Conservation (phyloP, 129 eudicot genomes). For the Tagetes patula region DNA sequence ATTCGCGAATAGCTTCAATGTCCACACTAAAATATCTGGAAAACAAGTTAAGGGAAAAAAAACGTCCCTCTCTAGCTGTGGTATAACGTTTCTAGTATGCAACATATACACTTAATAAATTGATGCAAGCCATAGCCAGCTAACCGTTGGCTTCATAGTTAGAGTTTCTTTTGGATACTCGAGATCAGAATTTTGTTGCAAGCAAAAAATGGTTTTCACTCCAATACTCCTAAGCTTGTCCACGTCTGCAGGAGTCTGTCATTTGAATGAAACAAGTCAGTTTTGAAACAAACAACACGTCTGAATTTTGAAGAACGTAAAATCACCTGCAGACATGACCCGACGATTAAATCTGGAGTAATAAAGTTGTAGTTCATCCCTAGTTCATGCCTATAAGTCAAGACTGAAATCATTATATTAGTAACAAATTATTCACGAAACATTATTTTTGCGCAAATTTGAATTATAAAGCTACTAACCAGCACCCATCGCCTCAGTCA, state of each 20-base stretch:
- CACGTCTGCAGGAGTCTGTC: constrained; percentile 84
- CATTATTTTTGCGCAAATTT: not conserved
- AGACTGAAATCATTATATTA: constrained; percentile 43
- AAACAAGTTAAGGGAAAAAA: constrained; percentile 47
- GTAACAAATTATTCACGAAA: constrained; percentile 8
- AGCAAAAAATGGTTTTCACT: constrained; percentile 85
- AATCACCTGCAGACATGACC: constrained; percentile 94
- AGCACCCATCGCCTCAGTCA: constrained; percentile 99
- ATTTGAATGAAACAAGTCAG: constrained; percentile 23
- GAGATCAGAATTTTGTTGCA: constrained; percentile 94
- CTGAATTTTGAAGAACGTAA: not conserved
- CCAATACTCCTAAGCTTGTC: constrained; percentile 91
- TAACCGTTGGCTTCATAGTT: not conserved
- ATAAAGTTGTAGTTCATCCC: constrained; percentile 96
- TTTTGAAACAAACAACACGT: not conserved
- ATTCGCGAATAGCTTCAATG: constrained; percentile 70
- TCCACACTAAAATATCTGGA: constrained; percentile 85
- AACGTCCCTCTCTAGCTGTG: constrained; percentile 8
- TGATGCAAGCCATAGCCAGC: constrained; percentile 16
- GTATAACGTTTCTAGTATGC: not conserved
- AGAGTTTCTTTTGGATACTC: constrained; percentile 65
- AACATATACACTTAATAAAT: not conserved
- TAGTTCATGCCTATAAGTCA: constrained; percentile 91
- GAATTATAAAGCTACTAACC: constrained; percentile 51
- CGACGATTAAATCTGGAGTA: constrained; percentile 83